phyloP scores from a whole-genome alignment of 2,329 filamentous ascomycete genomes.

The Colletotrichum noveboracense region DNA sequence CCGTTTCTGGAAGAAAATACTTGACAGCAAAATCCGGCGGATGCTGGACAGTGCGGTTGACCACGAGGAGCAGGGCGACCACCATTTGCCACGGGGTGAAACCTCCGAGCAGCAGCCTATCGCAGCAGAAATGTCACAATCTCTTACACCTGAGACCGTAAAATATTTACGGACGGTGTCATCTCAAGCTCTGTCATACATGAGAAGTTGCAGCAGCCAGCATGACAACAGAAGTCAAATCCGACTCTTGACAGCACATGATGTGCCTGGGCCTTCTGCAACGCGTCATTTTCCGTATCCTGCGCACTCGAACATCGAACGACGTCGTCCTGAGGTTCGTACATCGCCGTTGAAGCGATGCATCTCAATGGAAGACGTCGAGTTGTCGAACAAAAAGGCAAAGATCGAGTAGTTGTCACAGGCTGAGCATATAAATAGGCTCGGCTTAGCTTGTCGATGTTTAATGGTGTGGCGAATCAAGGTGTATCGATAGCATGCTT shows the following conservation, averaged over 20 bases:
- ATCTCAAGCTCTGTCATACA: neutral
- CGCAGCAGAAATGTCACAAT: neutral
- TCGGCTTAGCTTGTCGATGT: neutral
- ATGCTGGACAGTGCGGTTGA: neutral
- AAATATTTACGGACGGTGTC: neutral
- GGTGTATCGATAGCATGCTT: neutral
- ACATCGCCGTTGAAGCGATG: neutral
- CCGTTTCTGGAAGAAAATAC: neutral
- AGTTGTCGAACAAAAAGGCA: neutral
- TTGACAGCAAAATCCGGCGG: neutral
- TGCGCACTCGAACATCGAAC: neutral
- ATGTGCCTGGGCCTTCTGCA: neutral
- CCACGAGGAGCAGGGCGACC: neutral
- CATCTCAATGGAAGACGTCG: neutral
- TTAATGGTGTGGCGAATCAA: neutral
- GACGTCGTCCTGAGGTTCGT: neutral
- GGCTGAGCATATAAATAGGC: neutral
- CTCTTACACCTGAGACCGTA: neutral
- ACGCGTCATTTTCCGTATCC: neutral
- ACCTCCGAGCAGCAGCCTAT: neutral
- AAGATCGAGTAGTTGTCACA: neutral
- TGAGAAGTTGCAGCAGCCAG: neutral
- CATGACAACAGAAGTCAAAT: neutral
- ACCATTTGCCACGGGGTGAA: neutral
- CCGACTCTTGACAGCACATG: neutral